Base-by-base conservation (phyloP, 1,284 basidiomycete species). In the Rhodotorula sp. region DNA sequence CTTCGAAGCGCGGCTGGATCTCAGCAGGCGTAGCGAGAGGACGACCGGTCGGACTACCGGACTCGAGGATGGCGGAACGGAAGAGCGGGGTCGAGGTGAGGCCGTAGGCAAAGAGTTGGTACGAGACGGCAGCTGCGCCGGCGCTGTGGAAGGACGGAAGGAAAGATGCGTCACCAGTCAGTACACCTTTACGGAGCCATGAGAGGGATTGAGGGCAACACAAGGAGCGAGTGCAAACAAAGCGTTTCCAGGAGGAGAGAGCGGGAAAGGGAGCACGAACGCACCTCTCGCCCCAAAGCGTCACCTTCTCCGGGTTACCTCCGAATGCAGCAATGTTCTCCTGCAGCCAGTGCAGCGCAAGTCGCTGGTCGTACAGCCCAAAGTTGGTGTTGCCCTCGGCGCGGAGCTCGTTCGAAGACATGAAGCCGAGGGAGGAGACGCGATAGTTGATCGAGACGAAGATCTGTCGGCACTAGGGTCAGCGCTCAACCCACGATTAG, bases 301-400 rank as follows among this genome's bases (percentile, higher is more conserved):
- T 83, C 0, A 83, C 66, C 25, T 65, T 70, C 22, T 44, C 29
- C 0, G 58, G 46, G 41, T 73, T 59, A 5, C 89, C 89, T 4
- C 89, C 88, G 77, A 91, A 90, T 0, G 82, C 82, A 0, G 82
- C 82, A 39, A 90, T 86, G 71, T 90, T 89, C 25, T 87, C 80
- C 77, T 90, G 88, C 82, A 75, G 36, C 61, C 64, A 73, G 39
- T 69, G 64, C 0, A 73, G 25, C 6, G 68, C 71, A 29, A 73
- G 64, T 12, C 71, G 71, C 70, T 72, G 71, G 56, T 73, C 72
- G 56, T 66, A 65, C 4, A 73, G 56, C 1, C 72, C 72, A 48
- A 63, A 34, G 51, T 73, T 73, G 39, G 61, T 29, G 46, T 58
- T 54, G 8, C 72, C 68, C 48, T 70, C 68, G 12, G 36, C 44